Percentiles rank a stretch among this genome's conserved stretches.
Conservation (phyloP, 1,139 yeast genomes). For the Kodamaea anthophila region DNA sequence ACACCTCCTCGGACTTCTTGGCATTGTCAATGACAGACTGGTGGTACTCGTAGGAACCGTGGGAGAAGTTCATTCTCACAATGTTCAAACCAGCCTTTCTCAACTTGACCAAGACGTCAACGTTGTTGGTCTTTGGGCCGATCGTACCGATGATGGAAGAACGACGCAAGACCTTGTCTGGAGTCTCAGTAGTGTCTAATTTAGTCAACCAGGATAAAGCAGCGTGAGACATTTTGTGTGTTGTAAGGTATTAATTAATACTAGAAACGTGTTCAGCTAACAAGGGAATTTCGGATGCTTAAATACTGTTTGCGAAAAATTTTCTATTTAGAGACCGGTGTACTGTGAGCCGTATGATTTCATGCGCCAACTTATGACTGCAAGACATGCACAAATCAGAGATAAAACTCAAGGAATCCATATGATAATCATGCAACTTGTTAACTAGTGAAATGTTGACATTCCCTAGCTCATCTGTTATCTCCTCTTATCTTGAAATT, state of each 20-base stretch:
- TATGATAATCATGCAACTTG: too few species aligned
- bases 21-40: constrained; percentile 95
- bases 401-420: too few species aligned
- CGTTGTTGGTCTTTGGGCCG: constrained; percentile 94
- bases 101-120: constrained; percentile 76
- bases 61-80: constrained; percentile 98
- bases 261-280: constrained; percentile 2
- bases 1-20: constrained; percentile 84
- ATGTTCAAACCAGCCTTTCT: constrained; percentile 97
- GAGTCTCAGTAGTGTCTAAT: constrained; percentile 71
- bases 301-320: constrained; percentile 5
- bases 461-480: too few species aligned
- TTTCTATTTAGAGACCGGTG: constrained; percentile 8
- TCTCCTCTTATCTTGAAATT: too few species aligned
- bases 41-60: constrained; percentile 96
- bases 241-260: constrained; percentile 1
- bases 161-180: constrained; percentile 84
- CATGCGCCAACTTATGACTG: constrained; percentile 3
- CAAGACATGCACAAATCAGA: too few species aligned
- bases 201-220: constrained; percentile 69
- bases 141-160: constrained; percentile 97
- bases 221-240: constrained; percentile 18
- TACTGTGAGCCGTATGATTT: constrained; percentile 9
- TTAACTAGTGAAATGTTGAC: too few species aligned
- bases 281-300: constrained; percentile 4